Evolutionary conservation across 371 early-diverging fungal species (phyloP).

Genomic region (Mortierella sp.): DNA sequence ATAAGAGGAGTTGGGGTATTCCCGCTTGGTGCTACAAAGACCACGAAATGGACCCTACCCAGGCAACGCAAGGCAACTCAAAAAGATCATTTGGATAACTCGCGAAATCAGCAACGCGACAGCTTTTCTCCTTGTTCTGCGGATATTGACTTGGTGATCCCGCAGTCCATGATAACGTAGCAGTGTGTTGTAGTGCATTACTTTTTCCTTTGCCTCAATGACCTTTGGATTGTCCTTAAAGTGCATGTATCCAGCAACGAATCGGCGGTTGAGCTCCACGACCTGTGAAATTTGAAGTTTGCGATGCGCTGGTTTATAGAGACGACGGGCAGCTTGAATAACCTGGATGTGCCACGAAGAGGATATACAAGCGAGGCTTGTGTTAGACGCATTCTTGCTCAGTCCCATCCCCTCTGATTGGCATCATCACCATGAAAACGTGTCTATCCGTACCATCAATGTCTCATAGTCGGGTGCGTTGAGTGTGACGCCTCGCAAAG

Average conservation of each 20-base stretch:
- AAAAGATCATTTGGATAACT: constrained; percentile 69
- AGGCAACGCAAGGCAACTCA: constrained; percentile 84
- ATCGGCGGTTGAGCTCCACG: constrained; percentile 90
- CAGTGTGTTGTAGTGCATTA: constrained; percentile 88
- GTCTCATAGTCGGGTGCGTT: constrained; percentile 95
- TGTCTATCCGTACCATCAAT: constrained; percentile 74
- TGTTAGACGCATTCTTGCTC: no score
- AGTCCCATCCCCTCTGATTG: no score
- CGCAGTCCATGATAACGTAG: constrained; percentile 91
- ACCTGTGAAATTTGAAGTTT: constrained; percentile 85
- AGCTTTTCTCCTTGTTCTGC: constrained; percentile 77
- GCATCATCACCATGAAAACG: no score
- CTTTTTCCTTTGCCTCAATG: constrained; percentile 72
- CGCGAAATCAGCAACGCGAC: constrained; percentile 77
- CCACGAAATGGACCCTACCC: constrained; percentile 65
- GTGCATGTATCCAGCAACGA: constrained; percentile 87
- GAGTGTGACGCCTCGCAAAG: constrained; percentile 87
- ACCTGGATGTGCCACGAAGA: no score
- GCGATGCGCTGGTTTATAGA: constrained; percentile 89
- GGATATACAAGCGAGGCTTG: background rate
- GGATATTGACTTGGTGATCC: constrained; percentile 95
- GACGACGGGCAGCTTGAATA: constrained; percentile 93
- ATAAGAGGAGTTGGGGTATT: background rate
- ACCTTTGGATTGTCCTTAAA: constrained; percentile 87
- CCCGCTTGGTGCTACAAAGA: background rate